Evolutionary conservation across 495 filamentous ascomycete genomes (phyloP).

Genomic region (Trichoderma reesei): DNA sequence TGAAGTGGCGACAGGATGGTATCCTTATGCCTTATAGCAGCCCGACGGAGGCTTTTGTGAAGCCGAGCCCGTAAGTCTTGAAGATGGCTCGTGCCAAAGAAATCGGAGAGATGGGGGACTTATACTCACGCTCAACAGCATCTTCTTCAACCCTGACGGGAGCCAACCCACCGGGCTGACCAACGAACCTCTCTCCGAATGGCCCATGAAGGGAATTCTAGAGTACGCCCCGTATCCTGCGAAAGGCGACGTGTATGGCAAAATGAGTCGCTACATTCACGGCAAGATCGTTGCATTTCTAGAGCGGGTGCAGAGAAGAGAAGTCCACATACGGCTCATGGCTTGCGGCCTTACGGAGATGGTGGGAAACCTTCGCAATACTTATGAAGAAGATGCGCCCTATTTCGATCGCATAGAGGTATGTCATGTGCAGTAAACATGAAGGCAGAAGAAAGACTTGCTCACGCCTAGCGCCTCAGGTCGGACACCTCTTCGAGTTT

Average conservation of each 20-base stretch:
- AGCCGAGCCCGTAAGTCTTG: neutral
- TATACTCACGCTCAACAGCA: neutral
- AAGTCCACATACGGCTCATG: neutral
- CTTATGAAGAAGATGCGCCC: neutral
- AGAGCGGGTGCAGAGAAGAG: neutral
- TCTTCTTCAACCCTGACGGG: neutral
- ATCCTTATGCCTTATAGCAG: neutral
- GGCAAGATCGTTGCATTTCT: neutral
- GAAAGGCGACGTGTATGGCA: neutral
- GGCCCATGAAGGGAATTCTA: neutral
- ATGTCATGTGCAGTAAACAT: neutral
- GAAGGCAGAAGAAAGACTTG: neutral
- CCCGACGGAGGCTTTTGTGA: neutral
- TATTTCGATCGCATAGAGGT: conserved; percentile 1
- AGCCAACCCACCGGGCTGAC: neutral
- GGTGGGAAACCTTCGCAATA: neutral
- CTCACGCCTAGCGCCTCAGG: neutral
- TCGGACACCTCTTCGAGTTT: neutral
- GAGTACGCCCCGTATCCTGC: neutral
- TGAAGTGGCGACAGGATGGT: neutral
- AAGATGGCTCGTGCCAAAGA: neutral
- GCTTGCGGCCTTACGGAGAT: neutral
- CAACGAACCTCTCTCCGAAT: neutral
- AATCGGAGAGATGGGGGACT: neutral
- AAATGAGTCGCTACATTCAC: neutral